These are phyloP conservation scores for Chaetomium cochliodes DNA, from an alignment of 495 filamentous ascomycete genomes.

Conservation along the genomic window DNA sequence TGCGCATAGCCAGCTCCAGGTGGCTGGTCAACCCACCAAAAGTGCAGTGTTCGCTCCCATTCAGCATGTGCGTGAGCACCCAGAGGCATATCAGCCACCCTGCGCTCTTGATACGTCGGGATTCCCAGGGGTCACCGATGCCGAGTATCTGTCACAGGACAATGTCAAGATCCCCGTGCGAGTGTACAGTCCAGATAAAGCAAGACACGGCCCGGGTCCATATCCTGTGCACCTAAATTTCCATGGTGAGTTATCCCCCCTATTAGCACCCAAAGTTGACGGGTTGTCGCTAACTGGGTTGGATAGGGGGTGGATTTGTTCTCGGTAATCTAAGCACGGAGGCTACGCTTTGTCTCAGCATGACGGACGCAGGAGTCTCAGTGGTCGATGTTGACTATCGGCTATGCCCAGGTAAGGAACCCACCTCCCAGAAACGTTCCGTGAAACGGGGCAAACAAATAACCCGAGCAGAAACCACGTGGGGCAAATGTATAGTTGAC, in stretches of 20 bases:
- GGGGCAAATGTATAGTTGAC: constrained; percentile 50
- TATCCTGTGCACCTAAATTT: constrained; percentile 52
- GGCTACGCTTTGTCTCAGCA: constrained; percentile 45
- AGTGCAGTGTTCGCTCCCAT: constrained; percentile 41
- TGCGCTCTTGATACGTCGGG: constrained; percentile 39
- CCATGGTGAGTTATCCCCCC: constrained; percentile 35
- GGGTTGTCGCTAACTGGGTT: not conserved
- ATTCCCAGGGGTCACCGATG: constrained; percentile 40
- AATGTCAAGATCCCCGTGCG: constrained; percentile 43
- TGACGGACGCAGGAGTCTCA: constrained; percentile 44
- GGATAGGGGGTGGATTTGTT: constrained; percentile 43
- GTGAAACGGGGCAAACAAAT: not conserved
- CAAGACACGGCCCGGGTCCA: constrained; percentile 39
- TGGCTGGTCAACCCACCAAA: constrained; percentile 18
- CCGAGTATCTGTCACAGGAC: constrained; percentile 41
- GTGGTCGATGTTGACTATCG: constrained; percentile 55
- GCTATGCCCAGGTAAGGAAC: constrained; percentile 42
- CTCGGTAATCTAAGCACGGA: constrained; percentile 50
- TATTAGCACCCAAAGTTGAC: not conserved
- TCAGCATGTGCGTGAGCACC: constrained; percentile 42
- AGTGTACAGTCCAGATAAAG: constrained; percentile 47
- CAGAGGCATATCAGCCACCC: constrained; percentile 39
- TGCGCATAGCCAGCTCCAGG: constrained; percentile 12
- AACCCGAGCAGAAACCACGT: constrained; percentile 37
- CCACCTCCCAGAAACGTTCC: not conserved